Base-by-base conservation (phyloP, 169 alveolate genomes). In the Cryptosporidium viatorum region DNA sequence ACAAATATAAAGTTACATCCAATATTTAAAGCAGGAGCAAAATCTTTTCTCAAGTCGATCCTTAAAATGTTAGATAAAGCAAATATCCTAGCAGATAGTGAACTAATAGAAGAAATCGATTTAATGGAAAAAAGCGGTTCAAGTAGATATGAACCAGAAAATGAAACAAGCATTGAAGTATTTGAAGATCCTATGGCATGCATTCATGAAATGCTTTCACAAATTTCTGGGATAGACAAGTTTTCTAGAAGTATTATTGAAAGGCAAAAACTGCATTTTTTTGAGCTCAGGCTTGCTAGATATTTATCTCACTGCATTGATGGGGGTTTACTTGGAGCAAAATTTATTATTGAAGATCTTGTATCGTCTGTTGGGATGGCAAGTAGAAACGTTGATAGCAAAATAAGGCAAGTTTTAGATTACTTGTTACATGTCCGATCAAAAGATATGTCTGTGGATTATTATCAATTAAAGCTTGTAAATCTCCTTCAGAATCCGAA, bases 151-250 rank as follows among this genome's bases (percentile, higher is more conserved):
- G 86, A 55, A 18, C 14, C 37, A 18, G 89, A 80, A 5, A 62
- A 59, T 62, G 75, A 80, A n/a, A 52, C 52, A 26, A 35, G 31
- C 7, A 58, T 59, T 62, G 80, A 80, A 31, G 68, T 48, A 18
- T 80, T 80, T 62, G 89, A 80, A 35, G 89, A 80, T 31, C 89
- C 89, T n/a, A 62, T 80, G 75, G 70, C 59, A 48, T 80, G 73
- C 45, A 80, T 80, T 33, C 73, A 80, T 60, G 89, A 80, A 80
- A 80, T 65, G 75, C 74, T 80, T 23, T 69, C 70, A 60, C 73
- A 80, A 31, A 39, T 65, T 9, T 65, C 65, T 26, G 89, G 89
- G 16, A 65, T 80, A 62, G 89, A 80, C 26, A 65, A 62, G 43
- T 80, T 80, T 16, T 80, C 89, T 10, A 80, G 43, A 80, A 65